Evolutionary conservation across 139 green algal genomes (phyloP).

Genomic region (Zygnema circumcarinatum): DNA sequence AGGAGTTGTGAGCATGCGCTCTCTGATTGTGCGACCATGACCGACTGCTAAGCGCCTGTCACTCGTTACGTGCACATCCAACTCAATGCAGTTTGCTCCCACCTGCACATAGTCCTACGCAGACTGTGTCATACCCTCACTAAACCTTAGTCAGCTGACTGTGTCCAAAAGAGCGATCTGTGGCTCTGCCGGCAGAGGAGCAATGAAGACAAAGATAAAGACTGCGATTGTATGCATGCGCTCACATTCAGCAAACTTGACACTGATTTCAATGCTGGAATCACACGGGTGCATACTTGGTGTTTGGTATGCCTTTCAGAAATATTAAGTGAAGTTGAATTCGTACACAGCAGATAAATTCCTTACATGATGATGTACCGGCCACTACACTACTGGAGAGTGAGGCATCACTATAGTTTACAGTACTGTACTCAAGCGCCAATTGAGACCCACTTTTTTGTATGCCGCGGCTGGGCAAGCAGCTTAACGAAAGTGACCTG

Average conservation of each 20-base stretch:
- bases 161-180: background rate
- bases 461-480: too few relatives aligned
- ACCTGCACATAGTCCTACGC: background rate
- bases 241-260: too few relatives aligned
- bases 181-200: background rate
- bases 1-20: constrained; percentile 1
- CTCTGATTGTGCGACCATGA: constrained; percentile 36
- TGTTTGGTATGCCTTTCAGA: too few relatives aligned
- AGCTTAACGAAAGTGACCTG: constrained; percentile 3
- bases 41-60: constrained; percentile 35
- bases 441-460: background rate
- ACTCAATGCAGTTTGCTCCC: constrained; percentile 51
- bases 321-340: too few relatives aligned
- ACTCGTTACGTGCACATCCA: constrained; percentile 51
- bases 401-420: background rate
- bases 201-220: background rate
- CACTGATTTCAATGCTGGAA: too few relatives aligned
- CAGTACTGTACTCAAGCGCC: background rate
- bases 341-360: background rate
- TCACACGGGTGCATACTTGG: too few relatives aligned
- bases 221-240: background rate
- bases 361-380: background rate
- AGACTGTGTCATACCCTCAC: background rate
- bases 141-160: too few relatives aligned
- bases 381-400: background rate